Evolutionary conservation across 805 yeast species (phyloP), one percentile per base, ranked within the genome.

Genomic region (Kregervanrija delftensis): DNA sequence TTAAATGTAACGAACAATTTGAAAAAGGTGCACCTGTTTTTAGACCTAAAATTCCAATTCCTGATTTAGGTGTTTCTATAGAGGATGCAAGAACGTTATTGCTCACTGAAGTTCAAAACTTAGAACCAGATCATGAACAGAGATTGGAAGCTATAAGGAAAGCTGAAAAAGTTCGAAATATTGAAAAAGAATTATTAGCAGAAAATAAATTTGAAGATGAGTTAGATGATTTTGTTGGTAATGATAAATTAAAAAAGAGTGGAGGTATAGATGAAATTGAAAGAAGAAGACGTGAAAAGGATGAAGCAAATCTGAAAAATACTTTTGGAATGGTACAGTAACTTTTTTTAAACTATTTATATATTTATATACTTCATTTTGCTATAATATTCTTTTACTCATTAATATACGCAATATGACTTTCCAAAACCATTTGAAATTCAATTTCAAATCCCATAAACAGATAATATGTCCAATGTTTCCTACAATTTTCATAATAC

Each of bases 231-330:
- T 91, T 88, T 69, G 96, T 91, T 8, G 90, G 73, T 6, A 91
- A 81, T 37, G 73, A 77, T 30, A 84, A 74, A 57, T 69, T 91
- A 46, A 86, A 86, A 57, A 83, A 79, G 50, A 77, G 89, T 14
- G 97, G 97, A 5, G 97, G 98, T 1, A 75, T 89, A 15, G 95
- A 86, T 49, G 97, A 88, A 55, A 68, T 86, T 15, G 98, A 91
- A 54, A 70, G 86, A 48, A 52, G 71, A 40, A 71, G 96, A 47
- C 72, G 69, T 52, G 66, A 73, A 49, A 81, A 86, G 51, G 95
- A 88, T 63, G 79, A 74, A 44, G 82, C 82, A 52, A 85, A 85
- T 54, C 65, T 88, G 48, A 79, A 80, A 54, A 74, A 70, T 15
- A 68, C 65, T 22, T 71, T 72, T 51, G 68, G 55, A n/a, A 44